Conservation (phyloP, 2,329 filamentous ascomycete species). For the Cytospora schulzeri region DNA sequence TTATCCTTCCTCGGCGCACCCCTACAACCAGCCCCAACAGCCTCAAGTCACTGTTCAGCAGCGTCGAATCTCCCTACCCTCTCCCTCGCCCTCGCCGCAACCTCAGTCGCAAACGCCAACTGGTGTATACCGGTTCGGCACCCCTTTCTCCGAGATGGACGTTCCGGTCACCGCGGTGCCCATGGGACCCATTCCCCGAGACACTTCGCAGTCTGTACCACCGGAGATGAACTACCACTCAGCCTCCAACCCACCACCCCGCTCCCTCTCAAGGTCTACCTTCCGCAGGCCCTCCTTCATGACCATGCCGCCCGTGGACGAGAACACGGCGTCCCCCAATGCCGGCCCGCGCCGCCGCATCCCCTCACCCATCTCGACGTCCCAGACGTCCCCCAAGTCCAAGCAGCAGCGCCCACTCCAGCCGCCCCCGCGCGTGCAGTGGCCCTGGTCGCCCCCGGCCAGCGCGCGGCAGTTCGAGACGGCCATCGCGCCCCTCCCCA, state of each 20-base stretch:
- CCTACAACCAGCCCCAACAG: constrained; percentile 19
- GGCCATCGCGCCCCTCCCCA: constrained; percentile 43
- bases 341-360: constrained; percentile 38
- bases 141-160: constrained; percentile 88
- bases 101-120: constrained; percentile 51
- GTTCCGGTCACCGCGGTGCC: constrained; percentile 77
- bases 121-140: constrained; percentile 74
- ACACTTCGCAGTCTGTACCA: constrained; percentile 86
- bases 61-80: constrained; percentile 25
- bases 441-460: constrained; percentile 54
- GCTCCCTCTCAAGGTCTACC: constrained; percentile 58
- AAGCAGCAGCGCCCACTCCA: constrained; percentile 47
- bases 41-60: constrained; percentile 24
- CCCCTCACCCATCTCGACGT: constrained; percentile 40
- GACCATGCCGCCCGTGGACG: constrained; percentile 69
- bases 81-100: constrained; percentile 48
- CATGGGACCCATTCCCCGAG: constrained; percentile 72
- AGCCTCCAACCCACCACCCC: constrained; percentile 40
- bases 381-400: constrained; percentile 40
- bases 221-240: constrained; percentile 85
- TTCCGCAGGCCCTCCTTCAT: constrained; percentile 68
- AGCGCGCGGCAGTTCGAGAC: constrained; percentile 49
- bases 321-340: constrained; percentile 55
- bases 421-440: constrained; percentile 56
- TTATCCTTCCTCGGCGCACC: constrained; percentile 28